These are phyloP conservation scores for Pochonia chlamydosporia DNA, from an alignment of 2,329 filamentous ascomycete genomes.

Conservation along the genomic window DNA sequence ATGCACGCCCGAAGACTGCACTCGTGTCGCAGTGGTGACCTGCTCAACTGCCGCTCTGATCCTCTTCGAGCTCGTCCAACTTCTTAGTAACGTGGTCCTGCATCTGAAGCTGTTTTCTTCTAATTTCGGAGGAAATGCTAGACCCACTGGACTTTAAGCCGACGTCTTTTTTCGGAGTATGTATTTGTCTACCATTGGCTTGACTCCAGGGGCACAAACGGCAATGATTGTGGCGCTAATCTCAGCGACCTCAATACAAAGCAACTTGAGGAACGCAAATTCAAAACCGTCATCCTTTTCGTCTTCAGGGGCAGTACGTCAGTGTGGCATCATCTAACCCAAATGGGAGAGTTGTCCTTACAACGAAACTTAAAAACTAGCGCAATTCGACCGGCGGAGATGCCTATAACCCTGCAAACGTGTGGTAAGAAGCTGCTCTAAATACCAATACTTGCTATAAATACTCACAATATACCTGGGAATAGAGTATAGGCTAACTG, in stretches of 20 bases:
- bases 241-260: neutral
- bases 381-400: neutral
- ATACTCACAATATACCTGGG: conserved; percentile 5
- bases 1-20: no score
- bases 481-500: conserved; percentile 5
- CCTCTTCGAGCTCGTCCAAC: no score
- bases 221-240: neutral
- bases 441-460: no score
- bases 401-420: neutral
- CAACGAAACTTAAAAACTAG: neutral
- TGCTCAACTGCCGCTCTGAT: no score
- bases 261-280: neutral
- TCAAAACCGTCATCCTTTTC: neutral
- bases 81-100: no score
- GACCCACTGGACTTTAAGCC: no score
- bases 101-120: no score
- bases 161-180: neutral
- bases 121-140: no score
- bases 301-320: no score
- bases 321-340: no score
- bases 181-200: neutral
- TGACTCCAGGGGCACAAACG: neutral
- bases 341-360: neutral
- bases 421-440: neutral
- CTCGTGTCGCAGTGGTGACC: no score